Evolutionary conservation across 805 yeast genomes (phyloP).

Genomic region (Lipomyces chichibuensis): DNA sequence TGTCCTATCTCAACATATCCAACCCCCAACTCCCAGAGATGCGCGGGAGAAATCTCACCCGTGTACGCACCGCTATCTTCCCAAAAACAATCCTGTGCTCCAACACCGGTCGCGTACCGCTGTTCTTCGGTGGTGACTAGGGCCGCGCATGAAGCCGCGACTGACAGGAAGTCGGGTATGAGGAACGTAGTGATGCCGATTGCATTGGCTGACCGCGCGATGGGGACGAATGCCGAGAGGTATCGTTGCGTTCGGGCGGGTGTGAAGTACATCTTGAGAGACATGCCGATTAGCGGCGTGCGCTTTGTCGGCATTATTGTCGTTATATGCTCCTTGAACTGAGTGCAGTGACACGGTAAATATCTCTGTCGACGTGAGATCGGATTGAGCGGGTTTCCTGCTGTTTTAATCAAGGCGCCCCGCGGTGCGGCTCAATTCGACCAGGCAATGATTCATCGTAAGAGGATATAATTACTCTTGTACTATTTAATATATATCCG

Average conservation of each 20-base stretch:
- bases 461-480: too few relatives aligned
- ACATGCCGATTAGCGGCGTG: slow-evolving; percentile 37
- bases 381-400: too few relatives aligned
- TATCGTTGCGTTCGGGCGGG: slow-evolving; percentile 33
- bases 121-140: not conserved
- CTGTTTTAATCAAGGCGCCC: too few relatives aligned
- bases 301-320: slow-evolving; percentile 5
- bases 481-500: too few relatives aligned
- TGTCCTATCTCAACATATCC: slow-evolving; percentile 41
- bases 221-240: slow-evolving; percentile 25
- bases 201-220: slow-evolving; percentile 14
- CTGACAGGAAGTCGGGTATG: slow-evolving; percentile 39
- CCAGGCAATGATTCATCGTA: too few relatives aligned
- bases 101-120: slow-evolving; percentile 23
- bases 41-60: slow-evolving; percentile 40
- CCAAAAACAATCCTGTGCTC: slow-evolving; percentile 42
- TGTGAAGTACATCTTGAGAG: slow-evolving; percentile 41
- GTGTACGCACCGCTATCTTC: slow-evolving; percentile 41
- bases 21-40: slow-evolving; percentile 38
- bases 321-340: too few relatives aligned
- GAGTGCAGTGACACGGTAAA: too few relatives aligned
- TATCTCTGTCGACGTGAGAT: too few relatives aligned
- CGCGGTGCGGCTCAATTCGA: too few relatives aligned
- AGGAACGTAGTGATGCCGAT: slow-evolving; percentile 36
- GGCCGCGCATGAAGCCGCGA: slow-evolving; percentile 19